These are phyloP conservation scores for Huntiella moniliformis DNA, from an alignment of 2,329 filamentous ascomycete species.

Conservation along the genomic window DNA sequence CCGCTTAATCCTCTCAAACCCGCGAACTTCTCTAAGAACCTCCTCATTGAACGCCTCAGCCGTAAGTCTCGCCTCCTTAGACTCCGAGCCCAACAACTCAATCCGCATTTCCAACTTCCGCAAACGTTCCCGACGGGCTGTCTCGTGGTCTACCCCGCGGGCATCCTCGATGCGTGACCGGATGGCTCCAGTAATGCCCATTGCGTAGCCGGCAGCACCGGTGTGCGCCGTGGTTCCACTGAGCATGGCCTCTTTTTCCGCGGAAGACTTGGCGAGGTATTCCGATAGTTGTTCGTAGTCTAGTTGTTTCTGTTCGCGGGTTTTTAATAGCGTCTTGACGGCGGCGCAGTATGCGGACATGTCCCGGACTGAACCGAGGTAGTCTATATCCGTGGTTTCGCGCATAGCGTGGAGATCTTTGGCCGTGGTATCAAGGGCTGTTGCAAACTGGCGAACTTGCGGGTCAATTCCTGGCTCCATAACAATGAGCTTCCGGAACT, in stretches of 20 bases:
- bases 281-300: conserved; percentile 93
- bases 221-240: conserved; percentile 31
- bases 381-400: conserved; percentile 88
- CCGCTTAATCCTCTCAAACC: conserved; percentile 94
- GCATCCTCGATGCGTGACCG: conserved; percentile 93
- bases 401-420: conserved; percentile 62
- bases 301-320: conserved; percentile 90
- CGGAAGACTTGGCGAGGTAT: conserved; percentile 78
- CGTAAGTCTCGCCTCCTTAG: conserved; percentile 69
- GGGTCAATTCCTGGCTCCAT: conserved; percentile 76
- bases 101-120: conserved; percentile 85
- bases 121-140: conserved; percentile 59
- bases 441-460: conserved; percentile 69
- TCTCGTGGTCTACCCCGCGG: conserved; percentile 88
- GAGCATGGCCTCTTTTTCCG: conserved; percentile 63
- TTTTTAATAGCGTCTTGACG: conserved; percentile 73
- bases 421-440: conserved; percentile 67
- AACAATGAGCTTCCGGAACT: conserved; percentile 82
- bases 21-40: conserved; percentile 76
- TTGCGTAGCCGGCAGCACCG: conserved; percentile 20
- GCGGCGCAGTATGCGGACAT: conserved; percentile 91
- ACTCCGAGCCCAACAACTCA: conserved; percentile 74
- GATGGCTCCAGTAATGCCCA: conserved; percentile 61
- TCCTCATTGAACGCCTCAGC: conserved; percentile 92
- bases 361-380: conserved; percentile 77